These are phyloP conservation scores for Lichtheimia ornata DNA, from an alignment of 371 early-diverging fungal genomes.

Conservation along the genomic window DNA sequence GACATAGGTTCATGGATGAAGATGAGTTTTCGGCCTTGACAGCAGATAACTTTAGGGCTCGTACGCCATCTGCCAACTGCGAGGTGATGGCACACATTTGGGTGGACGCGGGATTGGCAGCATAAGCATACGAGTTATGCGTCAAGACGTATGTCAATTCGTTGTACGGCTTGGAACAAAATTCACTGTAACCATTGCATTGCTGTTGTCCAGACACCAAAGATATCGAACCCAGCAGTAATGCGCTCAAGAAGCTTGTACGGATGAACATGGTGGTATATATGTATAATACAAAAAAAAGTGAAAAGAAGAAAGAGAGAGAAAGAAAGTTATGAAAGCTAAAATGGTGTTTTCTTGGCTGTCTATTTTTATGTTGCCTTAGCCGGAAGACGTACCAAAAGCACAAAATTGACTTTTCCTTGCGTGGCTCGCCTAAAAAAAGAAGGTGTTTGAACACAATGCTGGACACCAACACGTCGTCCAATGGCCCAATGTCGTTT, in stretches of 20 bases:
- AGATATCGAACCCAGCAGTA: not conserved
- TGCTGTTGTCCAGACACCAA: slow-evolving; percentile 19
- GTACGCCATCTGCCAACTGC: slow-evolving; percentile 73
- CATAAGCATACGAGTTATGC: slow-evolving; percentile 73
- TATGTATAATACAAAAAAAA: not conserved
- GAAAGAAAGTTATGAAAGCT: not conserved
- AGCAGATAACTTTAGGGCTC: slow-evolving; percentile 73
- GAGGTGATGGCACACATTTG: slow-evolving; percentile 60
- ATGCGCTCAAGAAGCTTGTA: not conserved
- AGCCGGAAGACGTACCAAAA: too few species aligned
- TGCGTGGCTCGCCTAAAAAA: too few species aligned
- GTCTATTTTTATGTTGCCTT: too few species aligned
- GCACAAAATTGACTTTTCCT: too few species aligned
- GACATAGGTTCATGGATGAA: slow-evolving; percentile 66
- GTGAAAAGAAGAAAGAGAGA: not conserved
- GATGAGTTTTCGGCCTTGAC: slow-evolving; percentile 32
- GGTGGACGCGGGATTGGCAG: slow-evolving; percentile 63
- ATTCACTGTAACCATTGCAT: slow-evolving; percentile 73
- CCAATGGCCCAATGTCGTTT: too few species aligned
- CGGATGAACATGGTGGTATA: not conserved
- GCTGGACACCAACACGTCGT: too few species aligned
- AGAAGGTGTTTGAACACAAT: too few species aligned
- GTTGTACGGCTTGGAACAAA: slow-evolving; percentile 63
- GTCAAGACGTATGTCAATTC: slow-evolving; percentile 64
- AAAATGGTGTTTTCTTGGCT: too few species aligned